phyloP scores from a whole-genome alignment of 805 yeast genomes.

The Grigorovia jiainica region DNA sequence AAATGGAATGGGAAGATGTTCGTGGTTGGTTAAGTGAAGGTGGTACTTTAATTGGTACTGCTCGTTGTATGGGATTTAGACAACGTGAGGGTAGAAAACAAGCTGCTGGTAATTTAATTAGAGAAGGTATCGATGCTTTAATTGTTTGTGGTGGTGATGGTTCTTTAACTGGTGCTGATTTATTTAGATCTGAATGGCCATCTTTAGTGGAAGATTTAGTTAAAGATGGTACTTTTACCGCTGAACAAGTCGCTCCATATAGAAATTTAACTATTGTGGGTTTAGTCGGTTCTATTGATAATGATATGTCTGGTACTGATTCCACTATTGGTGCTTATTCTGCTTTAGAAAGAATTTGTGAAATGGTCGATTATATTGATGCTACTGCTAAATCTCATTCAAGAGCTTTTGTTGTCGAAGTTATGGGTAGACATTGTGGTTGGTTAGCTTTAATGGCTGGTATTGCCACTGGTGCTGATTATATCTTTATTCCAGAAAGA shows the following conservation, averaged over 20 bases:
- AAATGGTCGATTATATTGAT: slow-evolving; percentile 91
- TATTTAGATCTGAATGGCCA: slow-evolving; percentile 94
- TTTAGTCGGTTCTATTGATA: slow-evolving; percentile 92
- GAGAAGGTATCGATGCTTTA: slow-evolving; percentile 85
- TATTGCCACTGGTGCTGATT: slow-evolving; percentile 92
- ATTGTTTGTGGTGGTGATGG: slow-evolving; percentile 99
- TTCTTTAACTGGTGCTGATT: slow-evolving; percentile 93
- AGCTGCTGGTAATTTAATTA: slow-evolving; percentile 78
- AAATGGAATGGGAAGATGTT: slow-evolving; percentile 89
- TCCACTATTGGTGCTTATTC: slow-evolving; percentile 95
- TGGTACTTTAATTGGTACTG: slow-evolving; percentile 95
- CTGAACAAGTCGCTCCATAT: slow-evolving; percentile 50
- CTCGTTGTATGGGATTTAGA: slow-evolving; percentile 77
- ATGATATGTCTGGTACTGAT: slow-evolving; percentile 96
- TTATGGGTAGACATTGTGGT: slow-evolving; percentile 99
- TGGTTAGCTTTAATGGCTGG: slow-evolving; percentile 98
- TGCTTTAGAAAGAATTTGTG: slow-evolving; percentile 84
- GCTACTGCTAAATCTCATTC: slow-evolving; percentile 97
- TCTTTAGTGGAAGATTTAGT: slow-evolving; percentile 66
- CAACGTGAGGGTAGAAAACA: slow-evolving; percentile 76
- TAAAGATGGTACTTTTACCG: slow-evolving; percentile 44
- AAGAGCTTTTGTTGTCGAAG: slow-evolving; percentile 95
- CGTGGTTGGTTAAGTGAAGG: slow-evolving; percentile 89
- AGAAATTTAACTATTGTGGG: slow-evolving; percentile 81
- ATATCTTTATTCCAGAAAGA: slow-evolving; percentile 86